phyloP scores from a whole-genome alignment of 2,329 filamentous ascomycete genomes.

The Penicillium sp. region DNA sequence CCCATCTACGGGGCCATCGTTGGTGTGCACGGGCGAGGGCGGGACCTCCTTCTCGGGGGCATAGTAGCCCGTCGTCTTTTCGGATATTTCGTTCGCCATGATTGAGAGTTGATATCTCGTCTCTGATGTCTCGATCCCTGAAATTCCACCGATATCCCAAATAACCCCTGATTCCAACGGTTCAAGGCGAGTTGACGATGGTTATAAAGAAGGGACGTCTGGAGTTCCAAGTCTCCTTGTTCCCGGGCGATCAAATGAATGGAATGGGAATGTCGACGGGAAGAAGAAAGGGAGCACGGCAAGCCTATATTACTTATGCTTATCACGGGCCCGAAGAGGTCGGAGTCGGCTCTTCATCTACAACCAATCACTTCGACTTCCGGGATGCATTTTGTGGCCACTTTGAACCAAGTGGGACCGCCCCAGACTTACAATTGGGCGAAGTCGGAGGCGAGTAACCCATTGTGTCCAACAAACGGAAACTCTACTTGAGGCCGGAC shows the following conservation, averaged over 20 bases:
- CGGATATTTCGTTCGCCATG: neutral
- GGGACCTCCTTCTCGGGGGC: constrained; percentile 28
- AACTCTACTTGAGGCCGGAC: constrained; percentile 10
- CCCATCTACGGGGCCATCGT: constrained; percentile 20
- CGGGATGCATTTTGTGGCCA: constrained; percentile 12
- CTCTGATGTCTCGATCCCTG: neutral
- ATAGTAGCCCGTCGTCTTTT: neutral
- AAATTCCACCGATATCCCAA: neutral
- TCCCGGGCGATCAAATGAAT: neutral
- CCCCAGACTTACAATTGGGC: constrained; percentile 15
- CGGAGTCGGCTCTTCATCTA: constrained; percentile 12
- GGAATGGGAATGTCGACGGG: neutral
- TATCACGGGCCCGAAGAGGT: constrained; percentile 1
- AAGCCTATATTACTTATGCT: neutral
- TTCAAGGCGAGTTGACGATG: neutral
- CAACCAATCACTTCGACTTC: constrained; percentile 12
- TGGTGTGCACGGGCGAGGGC: constrained; percentile 26
- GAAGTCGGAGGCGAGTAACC: constrained; percentile 9
- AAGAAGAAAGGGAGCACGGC: neutral
- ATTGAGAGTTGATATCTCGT: neutral
- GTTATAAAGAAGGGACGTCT: neutral
- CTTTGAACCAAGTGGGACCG: constrained; percentile 7
- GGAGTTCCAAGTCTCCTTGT: neutral
- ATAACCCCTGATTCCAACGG: neutral
- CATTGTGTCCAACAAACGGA: constrained; percentile 14